A percentile compares a stretch with the other conserved stretches of the same genome.
Evolutionary conservation across 2,329 filamentous ascomycete genomes (phyloP).

Genomic region (Aspergillus ustus): DNA sequence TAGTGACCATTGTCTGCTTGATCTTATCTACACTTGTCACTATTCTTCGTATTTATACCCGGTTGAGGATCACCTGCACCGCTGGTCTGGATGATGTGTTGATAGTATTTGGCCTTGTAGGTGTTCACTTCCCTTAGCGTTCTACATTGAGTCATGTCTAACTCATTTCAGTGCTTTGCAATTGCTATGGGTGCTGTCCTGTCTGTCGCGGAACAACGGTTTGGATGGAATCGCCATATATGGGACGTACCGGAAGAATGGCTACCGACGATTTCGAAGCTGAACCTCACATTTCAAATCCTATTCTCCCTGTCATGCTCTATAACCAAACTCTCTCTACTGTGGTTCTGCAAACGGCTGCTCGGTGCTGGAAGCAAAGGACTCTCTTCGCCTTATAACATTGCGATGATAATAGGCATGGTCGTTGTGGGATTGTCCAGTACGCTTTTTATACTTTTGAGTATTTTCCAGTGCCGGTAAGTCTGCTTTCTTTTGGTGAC

Average conservation of each 20-base stretch:
- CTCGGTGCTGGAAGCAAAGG: conserved; percentile 36
- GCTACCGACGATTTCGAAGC: conserved; percentile 38
- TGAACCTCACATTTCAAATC: conserved; percentile 43
- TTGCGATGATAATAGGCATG: conserved; percentile 30
- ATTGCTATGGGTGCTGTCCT: conserved; percentile 41
- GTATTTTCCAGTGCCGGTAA: conserved; percentile 48
- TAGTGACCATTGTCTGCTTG: conserved; percentile 48
- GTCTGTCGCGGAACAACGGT: conserved; percentile 38
- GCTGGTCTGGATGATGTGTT: conserved; percentile 54
- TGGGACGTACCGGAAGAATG: conserved; percentile 44
- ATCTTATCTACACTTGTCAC: conserved; percentile 47
- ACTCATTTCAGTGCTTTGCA: conserved; percentile 34
- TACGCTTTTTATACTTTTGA: conserved; percentile 37
- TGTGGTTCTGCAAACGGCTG: conserved; percentile 42
- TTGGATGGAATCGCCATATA: conserved; percentile 46
- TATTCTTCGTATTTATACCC: conserved; percentile 52
- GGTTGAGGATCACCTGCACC: conserved; percentile 50
- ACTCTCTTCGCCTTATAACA: conserved; percentile 32
- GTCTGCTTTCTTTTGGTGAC: conserved; percentile 19
- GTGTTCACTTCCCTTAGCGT: background rate
- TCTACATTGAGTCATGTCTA: background rate
- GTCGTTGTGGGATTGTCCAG: conserved; percentile 36
- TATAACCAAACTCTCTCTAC: conserved; percentile 45
- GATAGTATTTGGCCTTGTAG: conserved; percentile 49
- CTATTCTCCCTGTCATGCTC: conserved; percentile 40